phyloP scores from a whole-genome alignment of 257 asterid genomes.

The Solanum paucissectum region DNA sequence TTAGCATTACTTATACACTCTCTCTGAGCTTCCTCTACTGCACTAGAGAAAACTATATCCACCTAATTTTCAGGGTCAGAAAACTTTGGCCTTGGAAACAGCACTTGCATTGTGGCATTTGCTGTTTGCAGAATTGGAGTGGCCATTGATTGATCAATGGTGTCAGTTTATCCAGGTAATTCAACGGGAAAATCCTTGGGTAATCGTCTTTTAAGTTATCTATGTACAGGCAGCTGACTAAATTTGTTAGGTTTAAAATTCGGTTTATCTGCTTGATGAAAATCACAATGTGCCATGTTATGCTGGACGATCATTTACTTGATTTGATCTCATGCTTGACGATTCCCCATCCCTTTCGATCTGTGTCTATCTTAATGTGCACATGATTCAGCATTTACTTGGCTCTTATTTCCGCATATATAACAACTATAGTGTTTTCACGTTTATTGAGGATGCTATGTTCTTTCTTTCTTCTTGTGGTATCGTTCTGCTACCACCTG shows the following conservation, averaged over 20 bases:
- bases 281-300: background rate
- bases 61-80: conserved; percentile 68
- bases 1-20: background rate
- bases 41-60: background rate
- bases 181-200: background rate
- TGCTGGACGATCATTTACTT: background rate
- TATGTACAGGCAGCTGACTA: background rate
- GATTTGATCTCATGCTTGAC: background rate
- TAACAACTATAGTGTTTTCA: background rate
- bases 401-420: background rate
- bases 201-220: background rate
- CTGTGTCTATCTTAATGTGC: background rate
- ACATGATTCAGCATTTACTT: background rate
- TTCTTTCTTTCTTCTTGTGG: background rate
- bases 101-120: conserved; percentile 99
- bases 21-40: background rate
- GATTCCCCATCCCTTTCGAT: background rate
- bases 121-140: conserved; percentile 77
- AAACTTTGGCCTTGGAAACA: conserved; percentile 89
- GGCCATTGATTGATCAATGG: conserved; percentile 97
- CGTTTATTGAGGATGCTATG: background rate
- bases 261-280: background rate
- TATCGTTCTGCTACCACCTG: background rate
- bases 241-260: background rate
- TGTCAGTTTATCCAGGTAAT: conserved; percentile 90